Evolutionary conservation across 345 rosid genomes (phyloP).

Genomic region (Raphanus sativus): DNA sequence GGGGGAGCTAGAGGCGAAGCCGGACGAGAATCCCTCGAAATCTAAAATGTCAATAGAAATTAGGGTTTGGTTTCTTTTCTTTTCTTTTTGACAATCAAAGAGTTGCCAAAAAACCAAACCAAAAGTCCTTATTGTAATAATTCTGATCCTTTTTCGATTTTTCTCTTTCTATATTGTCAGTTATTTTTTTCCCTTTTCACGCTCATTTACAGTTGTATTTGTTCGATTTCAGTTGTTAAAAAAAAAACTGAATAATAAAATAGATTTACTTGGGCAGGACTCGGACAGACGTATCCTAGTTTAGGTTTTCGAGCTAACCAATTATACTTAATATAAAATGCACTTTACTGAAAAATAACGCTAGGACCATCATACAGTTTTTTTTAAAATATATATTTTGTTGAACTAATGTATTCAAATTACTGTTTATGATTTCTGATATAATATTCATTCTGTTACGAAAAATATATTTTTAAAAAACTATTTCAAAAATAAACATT

Average conservation of each 20-base stretch:
- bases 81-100: background rate
- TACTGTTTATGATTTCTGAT: too few species aligned
- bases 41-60: conserved; percentile 15
- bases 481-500: too few species aligned
- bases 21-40: conserved; percentile 6
- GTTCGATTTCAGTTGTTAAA: conserved; percentile 5
- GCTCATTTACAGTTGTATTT: conserved; percentile 21
- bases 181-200: background rate
- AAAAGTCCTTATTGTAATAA: conserved; percentile 5
- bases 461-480: too few species aligned
- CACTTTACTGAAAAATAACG: background rate
- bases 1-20: background rate
- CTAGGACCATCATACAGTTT: background rate
- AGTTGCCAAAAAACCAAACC: conserved; percentile 31
- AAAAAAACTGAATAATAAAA: conserved; percentile 20
- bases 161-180: background rate
- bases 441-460: too few species aligned
- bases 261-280: conserved; percentile 14
- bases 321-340: background rate
- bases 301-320: background rate
- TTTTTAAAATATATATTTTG: too few species aligned
- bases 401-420: too few species aligned
- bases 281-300: conserved; percentile 20
- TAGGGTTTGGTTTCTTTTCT: conserved; percentile 31
- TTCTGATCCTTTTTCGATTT: background rate